These are phyloP conservation scores for Xylariaceae sp. DNA, from an alignment of 2,329 filamentous ascomycete genomes.

Conservation along the genomic window DNA sequence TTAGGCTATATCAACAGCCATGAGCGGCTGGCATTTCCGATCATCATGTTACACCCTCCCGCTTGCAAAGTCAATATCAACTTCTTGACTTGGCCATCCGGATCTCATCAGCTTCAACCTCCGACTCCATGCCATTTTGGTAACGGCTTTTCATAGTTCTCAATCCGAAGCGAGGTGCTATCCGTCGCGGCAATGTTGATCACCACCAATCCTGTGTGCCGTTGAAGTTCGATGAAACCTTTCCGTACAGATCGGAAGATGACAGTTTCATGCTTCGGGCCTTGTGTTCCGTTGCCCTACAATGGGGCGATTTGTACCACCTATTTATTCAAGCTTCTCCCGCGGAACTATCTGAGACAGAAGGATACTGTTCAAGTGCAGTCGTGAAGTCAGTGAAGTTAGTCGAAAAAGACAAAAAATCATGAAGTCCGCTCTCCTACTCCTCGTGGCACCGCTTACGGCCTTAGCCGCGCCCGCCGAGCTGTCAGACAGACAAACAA, in stretches of 20 bases:
- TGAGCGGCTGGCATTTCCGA: background rate
- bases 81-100: background rate
- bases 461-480: constrained; percentile 35
- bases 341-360: background rate
- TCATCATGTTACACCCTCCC: background rate
- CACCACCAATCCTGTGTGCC: background rate
- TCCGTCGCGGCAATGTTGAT: background rate
- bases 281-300: constrained; percentile 6
- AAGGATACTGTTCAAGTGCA: background rate
- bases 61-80: background rate
- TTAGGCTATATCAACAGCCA: background rate
- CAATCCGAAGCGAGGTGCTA: background rate
- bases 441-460: constrained; percentile 33
- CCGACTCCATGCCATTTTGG: background rate
- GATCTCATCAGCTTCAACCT: background rate
- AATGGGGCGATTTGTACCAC: constrained; percentile 7
- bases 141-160: background rate
- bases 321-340: background rate
- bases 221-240: constrained; percentile 1
- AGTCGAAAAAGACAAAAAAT: constrained; percentile 14
- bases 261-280: constrained; percentile 11
- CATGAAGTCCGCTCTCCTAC: constrained; percentile 33
- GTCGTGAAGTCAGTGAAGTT: background rate
- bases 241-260: constrained; percentile 12
- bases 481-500: constrained; percentile 36